These are phyloP conservation scores for Lentithecium fluviatile DNA, from an alignment of 495 filamentous ascomycete genomes.

Conservation along the genomic window DNA sequence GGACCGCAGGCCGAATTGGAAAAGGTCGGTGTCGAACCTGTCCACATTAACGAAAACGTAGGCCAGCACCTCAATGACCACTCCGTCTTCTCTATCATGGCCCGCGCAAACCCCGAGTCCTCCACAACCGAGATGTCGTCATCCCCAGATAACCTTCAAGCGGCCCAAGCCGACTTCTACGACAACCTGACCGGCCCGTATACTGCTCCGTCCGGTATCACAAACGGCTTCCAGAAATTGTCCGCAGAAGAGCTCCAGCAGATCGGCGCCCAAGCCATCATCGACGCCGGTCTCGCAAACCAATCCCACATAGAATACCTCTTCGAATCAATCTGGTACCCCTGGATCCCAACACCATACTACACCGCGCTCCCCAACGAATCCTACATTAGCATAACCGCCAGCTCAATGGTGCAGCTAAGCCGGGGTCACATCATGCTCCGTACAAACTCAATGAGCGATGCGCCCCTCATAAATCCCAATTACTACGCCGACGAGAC, in stretches of 20 bases:
- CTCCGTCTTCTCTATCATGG: too few relatives aligned
- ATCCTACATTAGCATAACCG: slow-evolving; percentile 10
- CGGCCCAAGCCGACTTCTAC: neutral
- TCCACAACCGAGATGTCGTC: too few relatives aligned
- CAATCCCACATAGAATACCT: slow-evolving; percentile 18
- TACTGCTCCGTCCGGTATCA: slow-evolving; percentile 7
- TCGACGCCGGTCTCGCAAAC: neutral
- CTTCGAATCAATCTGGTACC: slow-evolving; percentile 13
- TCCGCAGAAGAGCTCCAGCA: neutral
- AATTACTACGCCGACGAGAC: neutral
- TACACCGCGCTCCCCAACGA: neutral
- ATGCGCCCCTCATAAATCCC: neutral
- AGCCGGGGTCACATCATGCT: slow-evolving; percentile 1
- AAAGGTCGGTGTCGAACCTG: neutral
- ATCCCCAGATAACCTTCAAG: too few relatives aligned
- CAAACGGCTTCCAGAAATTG: slow-evolving; percentile 11
- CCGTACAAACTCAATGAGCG: neutral
- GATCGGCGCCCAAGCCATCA: slow-evolving; percentile 11
- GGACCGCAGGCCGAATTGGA: neutral
- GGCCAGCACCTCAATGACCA: too few relatives aligned
- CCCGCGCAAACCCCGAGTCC: too few relatives aligned
- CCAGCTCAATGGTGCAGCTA: neutral
- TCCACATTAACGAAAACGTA: slow-evolving; percentile 7
- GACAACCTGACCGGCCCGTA: neutral
- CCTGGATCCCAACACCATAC: neutral